phyloP scores from a whole-genome alignment of 768 basidiomycete species.

The Multifurca ochricompacta region DNA sequence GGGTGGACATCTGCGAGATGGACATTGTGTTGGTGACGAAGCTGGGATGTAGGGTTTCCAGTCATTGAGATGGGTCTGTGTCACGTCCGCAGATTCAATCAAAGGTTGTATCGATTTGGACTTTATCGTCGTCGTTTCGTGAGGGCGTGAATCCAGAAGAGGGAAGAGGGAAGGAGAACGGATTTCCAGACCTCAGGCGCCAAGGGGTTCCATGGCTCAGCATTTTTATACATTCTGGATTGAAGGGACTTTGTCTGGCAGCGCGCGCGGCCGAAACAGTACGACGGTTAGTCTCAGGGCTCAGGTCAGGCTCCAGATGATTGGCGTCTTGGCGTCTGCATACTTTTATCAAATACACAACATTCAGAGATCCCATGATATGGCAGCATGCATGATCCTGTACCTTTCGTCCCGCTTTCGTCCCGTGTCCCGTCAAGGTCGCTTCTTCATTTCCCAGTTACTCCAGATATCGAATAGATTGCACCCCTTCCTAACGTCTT shows the following conservation, averaged over 20 bases:
- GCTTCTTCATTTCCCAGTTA: too few species aligned
- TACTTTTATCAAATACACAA: not conserved
- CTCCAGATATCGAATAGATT: too few species aligned
- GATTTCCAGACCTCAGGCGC: not conserved
- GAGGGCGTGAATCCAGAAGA: not conserved
- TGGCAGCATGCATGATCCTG: too few species aligned
- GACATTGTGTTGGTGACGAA: slow-evolving; percentile 22
- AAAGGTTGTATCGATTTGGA: not conserved
- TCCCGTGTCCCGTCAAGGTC: too few species aligned
- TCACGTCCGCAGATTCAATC: not conserved
- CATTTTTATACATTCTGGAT: slow-evolving; percentile 2
- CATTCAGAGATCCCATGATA: not conserved
- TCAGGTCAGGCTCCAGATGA: not conserved
- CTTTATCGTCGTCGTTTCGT: not conserved
- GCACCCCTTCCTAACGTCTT: too few species aligned
- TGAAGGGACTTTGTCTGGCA: not conserved
- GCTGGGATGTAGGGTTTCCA: not conserved
- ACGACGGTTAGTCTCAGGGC: not conserved
- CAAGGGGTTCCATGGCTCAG: not conserved
- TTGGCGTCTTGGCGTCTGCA: not conserved
- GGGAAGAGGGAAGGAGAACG: not conserved
- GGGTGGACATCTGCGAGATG: slow-evolving; percentile 37
- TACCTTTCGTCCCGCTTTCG: too few species aligned
- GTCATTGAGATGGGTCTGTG: not conserved
- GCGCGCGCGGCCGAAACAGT: not conserved